Evolutionary conservation across 2,329 filamentous ascomycete species (phyloP).

Genomic region (Onygena corvina): DNA sequence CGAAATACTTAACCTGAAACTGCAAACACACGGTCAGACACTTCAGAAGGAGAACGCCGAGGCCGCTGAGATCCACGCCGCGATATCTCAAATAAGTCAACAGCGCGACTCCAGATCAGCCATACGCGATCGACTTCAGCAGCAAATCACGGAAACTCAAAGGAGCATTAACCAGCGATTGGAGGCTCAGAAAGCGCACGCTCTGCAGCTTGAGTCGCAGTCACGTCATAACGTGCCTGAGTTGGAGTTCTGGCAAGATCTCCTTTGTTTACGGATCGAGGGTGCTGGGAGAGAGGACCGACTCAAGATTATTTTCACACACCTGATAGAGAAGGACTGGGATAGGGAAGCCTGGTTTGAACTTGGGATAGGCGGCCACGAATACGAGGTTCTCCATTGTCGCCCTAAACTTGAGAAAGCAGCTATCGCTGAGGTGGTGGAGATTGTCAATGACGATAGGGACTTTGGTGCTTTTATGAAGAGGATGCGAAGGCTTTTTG

Average conservation of each 20-base stretch:
- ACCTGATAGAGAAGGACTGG: constrained; percentile 77
- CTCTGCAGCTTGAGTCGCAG: constrained; percentile 67
- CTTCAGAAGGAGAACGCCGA: constrained; percentile 50
- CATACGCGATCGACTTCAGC: constrained; percentile 44
- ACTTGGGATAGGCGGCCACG: constrained; percentile 63
- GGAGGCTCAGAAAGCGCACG: constrained; percentile 39
- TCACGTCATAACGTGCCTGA: constrained; percentile 83
- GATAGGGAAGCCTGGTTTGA: constrained; percentile 90
- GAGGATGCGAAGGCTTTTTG: constrained; percentile 50
- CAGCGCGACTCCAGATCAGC: constrained; percentile 45
- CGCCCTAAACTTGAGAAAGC: constrained; percentile 53
- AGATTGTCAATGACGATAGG: constrained; percentile 47
- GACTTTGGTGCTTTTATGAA: constrained; percentile 51
- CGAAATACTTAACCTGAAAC: constrained; percentile 55
- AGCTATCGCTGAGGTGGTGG: constrained; percentile 44
- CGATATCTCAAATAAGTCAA: constrained; percentile 44
- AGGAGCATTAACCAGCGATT: constrained; percentile 36
- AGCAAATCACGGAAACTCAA: constrained; percentile 43
- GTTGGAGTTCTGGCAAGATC: constrained; percentile 89
- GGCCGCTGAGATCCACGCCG: constrained; percentile 49
- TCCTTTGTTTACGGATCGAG: constrained; percentile 78
- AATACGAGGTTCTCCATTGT: constrained; percentile 74
- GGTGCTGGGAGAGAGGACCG: constrained; percentile 73
- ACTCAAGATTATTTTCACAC: constrained; percentile 79
- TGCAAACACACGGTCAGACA: constrained; percentile 44